phyloP scores from a whole-genome alignment of 306 rosid species.

The Trifolium pratense region DNA sequence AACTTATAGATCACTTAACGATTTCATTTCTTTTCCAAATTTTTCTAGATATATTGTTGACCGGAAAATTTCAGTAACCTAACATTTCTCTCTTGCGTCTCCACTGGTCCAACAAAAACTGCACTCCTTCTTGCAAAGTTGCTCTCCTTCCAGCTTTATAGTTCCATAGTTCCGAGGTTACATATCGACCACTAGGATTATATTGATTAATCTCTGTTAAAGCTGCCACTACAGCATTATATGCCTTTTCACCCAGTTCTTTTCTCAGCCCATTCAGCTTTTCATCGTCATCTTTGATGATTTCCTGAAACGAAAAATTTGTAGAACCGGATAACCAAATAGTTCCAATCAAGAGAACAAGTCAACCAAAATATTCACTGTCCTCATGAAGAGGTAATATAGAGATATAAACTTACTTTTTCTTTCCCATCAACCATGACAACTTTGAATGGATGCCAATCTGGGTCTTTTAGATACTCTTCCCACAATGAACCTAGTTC shows the following conservation, averaged over 20 bases:
- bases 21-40: background rate
- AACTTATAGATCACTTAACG: too few relatives aligned
- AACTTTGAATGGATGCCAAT: conserved; percentile 92
- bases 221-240: conserved; percentile 55
- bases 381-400: conserved; percentile 18
- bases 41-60: background rate
- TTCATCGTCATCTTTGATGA: conserved; percentile 57
- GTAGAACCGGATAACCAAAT: conserved; percentile 26
- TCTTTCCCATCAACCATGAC: conserved; percentile 49
- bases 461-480: conserved; percentile 91
- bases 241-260: conserved; percentile 55
- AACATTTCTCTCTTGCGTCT: conserved; percentile 46
- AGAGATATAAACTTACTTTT: conserved; percentile 49
- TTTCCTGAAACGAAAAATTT: conserved; percentile 56
- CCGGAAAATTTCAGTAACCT: too few relatives aligned
- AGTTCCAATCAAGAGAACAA: background rate
- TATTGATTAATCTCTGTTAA: conserved; percentile 58
- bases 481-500: conserved; percentile 90
- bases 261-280: conserved; percentile 50
- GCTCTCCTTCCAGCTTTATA: conserved; percentile 56
- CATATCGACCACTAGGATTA: conserved; percentile 65
- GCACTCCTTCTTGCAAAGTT: conserved; percentile 53
- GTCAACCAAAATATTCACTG: conserved; percentile 31
- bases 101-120: conserved; percentile 45
- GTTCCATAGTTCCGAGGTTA: conserved; percentile 61